Conservation (phyloP, 2,329 filamentous ascomycete species). For the Mycosphaerella sp. region DNA sequence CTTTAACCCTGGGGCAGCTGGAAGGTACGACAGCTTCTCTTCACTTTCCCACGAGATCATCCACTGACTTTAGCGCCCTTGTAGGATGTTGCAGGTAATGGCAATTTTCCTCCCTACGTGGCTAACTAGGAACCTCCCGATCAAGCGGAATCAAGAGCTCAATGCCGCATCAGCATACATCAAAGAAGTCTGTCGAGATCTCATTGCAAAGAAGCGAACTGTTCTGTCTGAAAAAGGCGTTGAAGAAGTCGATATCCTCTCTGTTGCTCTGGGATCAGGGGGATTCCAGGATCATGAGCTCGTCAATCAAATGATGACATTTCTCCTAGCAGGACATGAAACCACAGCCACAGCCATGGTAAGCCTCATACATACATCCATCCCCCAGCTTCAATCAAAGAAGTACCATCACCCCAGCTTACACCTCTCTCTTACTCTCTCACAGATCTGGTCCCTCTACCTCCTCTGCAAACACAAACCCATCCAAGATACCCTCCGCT, state of each 20-base stretch:
- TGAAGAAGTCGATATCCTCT: conserved; percentile 66
- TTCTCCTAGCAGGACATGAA: conserved; percentile 62
- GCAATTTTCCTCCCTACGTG: conserved; percentile 56
- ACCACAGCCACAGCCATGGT: conserved; percentile 51
- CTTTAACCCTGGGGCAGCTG: conserved; percentile 45
- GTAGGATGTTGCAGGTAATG: conserved; percentile 45
- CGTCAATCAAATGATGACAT: conserved; percentile 59
- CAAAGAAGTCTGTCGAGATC: conserved; percentile 55
- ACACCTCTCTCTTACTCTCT: conserved; percentile 9
- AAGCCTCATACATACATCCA: no score
- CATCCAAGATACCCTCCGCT: conserved; percentile 45
- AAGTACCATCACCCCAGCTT: no score
- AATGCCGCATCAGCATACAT: conserved; percentile 52
- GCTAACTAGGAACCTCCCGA: conserved; percentile 58
- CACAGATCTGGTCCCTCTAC: conserved; percentile 51
- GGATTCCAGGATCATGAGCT: conserved; percentile 72
- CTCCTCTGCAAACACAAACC: conserved; percentile 47
- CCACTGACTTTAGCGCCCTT: not conserved
- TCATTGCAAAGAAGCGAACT: conserved; percentile 65
- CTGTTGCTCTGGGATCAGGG: conserved; percentile 69
- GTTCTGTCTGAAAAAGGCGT: conserved; percentile 43
- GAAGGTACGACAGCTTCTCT: conserved; percentile 20
- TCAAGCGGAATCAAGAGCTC: conserved; percentile 65
- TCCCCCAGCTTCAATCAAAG: no score
- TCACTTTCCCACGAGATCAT: not conserved